Evolutionary conservation across 108 stramenopile genomes (phyloP).

Genomic region (Pelagomonas calceolata): DNA sequence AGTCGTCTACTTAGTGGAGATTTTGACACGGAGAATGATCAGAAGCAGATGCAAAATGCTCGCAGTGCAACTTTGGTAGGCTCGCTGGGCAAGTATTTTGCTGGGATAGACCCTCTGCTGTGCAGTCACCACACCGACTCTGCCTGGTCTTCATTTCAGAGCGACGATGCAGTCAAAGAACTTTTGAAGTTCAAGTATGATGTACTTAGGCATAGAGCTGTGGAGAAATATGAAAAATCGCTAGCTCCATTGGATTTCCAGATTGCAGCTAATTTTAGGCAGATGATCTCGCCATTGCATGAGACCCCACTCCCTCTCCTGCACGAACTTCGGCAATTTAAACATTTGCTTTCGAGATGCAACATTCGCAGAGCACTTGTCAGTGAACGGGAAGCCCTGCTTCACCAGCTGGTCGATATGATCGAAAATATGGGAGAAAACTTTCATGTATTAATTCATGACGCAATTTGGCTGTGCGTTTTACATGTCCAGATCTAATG

Average conservation of each 20-base stretch:
- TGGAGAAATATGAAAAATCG: constrained; percentile 2
- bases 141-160: constrained; percentile 23
- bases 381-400: constrained; percentile 32
- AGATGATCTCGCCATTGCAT: neutral
- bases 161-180: neutral
- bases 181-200: too few species aligned
- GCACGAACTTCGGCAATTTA: neutral
- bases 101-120: constrained; percentile 5
- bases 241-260: constrained; percentile 6
- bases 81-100: neutral
- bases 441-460: neutral
- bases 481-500: too few species aligned
- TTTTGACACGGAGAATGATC: too few species aligned
- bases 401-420: constrained; percentile 24
- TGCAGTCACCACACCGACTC: constrained; percentile 39
- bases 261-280: constrained; percentile 15
- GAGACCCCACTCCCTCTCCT: constrained; percentile 5
- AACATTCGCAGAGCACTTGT: constrained; percentile 9
- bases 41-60: too few species aligned
- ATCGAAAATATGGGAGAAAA: neutral
- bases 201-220: neutral
- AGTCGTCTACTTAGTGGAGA: constrained; percentile 13
- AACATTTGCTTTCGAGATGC: neutral
- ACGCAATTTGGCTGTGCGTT: neutral
- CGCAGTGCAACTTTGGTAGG: too few species aligned